Evolutionary conservation across 169 alveolate species (phyloP), one percentile per base, ranked within the genome.

Genomic region (Cryptosporidium andersoni): DNA sequence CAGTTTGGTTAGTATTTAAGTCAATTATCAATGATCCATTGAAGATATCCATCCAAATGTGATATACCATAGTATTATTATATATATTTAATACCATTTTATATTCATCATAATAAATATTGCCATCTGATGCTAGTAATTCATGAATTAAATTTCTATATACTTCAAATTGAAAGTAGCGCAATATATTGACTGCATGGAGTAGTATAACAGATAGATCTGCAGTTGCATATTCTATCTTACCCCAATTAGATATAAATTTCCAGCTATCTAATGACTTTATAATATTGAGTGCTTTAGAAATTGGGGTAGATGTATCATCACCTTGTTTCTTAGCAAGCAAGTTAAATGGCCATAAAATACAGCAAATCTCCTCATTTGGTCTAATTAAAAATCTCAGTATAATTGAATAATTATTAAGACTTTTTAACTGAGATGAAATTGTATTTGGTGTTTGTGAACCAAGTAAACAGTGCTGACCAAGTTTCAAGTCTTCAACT

Each of bases 331-430:
- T 40, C 5, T 12, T n/a, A 40, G 60, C 37, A n/a, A 56, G 34
- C 3, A 74, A 49, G 25, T 66, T 45, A 56, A 74, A 58, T 42
- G 85, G 85, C 85, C 85, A 74, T 14, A 74, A 60, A 36, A 74
- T 74, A 14, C 85, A 74, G 7, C 25, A 58, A 37, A 74, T 74
- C 4, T 74, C 85, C 2, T 68, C 85, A 58, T 74, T 74, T 7
- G 85, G 85, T n/a, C 55, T 11, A 66, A 74, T 74, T n/a, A 74
- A 60, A 74, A 74, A 74, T 43, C 85, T 74, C 39, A 74, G 34
- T 56, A 74, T 74, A 25, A 74, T 58, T 16, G 25, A 14, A 4
- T 74, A 9, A 47, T 16, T 8, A 5, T 62, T 51, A 40, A 4
- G 11, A 16, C 14, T 36, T 34, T 60, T 60, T 34, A 60, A 14